Conservation (phyloP, 108 stramenopile species). For the Nannochloropsis gaditana region DNA sequence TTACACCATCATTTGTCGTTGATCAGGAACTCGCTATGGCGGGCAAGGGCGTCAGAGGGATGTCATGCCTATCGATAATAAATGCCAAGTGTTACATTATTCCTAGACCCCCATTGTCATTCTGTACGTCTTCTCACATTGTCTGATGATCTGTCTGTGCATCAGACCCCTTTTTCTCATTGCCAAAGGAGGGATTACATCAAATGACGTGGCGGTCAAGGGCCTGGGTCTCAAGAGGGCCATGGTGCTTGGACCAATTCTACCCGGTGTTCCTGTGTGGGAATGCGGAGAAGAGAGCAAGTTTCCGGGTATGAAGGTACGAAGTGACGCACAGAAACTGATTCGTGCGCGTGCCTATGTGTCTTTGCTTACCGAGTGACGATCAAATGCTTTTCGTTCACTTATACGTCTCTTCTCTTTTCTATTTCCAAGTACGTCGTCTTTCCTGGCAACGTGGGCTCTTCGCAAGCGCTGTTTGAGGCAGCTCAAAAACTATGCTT, state of each 20-base stretch:
- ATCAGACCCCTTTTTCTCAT: constrained; percentile 48
- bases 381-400: no score
- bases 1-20: no score
- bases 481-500: constrained; percentile 29
- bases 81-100: no score
- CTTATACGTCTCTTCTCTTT: not conserved
- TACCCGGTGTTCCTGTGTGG: constrained; percentile 58
- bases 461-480: constrained; percentile 47
- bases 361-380: no score
- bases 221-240: constrained; percentile 47
- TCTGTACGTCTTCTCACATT: no score
- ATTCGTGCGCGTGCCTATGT: not conserved
- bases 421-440: constrained; percentile 49
- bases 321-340: not conserved
- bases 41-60: no score
- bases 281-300: constrained; percentile 36
- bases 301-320: constrained; percentile 48
- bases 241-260: constrained; percentile 56
- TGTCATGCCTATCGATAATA: no score
- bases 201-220: constrained; percentile 57
- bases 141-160: no score
- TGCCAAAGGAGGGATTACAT: constrained; percentile 62
- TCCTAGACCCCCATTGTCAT: no score
- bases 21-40: no score
- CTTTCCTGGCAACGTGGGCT: constrained; percentile 62